These are phyloP conservation scores for Kluyveromyces lactis DNA, from an alignment of 805 yeast species.

Conservation along the genomic window DNA sequence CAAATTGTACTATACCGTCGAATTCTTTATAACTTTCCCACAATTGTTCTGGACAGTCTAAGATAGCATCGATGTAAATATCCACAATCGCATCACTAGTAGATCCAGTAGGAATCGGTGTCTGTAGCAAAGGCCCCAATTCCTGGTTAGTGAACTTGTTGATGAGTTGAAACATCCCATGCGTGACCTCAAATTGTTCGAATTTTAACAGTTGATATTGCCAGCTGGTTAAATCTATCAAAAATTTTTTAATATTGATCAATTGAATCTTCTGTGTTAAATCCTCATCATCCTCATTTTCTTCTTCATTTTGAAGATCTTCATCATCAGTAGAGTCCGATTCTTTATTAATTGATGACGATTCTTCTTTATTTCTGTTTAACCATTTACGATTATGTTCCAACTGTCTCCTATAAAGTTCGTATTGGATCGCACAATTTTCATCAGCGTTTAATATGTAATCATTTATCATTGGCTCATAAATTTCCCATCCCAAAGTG, in stretches of 20 bases:
- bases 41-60: conserved; percentile 19
- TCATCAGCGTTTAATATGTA: conserved; percentile 38
- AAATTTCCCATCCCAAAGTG: conserved; percentile 65
- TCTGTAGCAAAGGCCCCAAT: conserved; percentile 23
- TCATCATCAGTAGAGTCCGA: conserved; percentile 23
- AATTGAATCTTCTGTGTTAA: conserved; percentile 29
- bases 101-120: conserved; percentile 17
- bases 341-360: conserved; percentile 18
- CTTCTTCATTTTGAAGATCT: conserved; percentile 10
- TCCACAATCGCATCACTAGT: conserved; percentile 19
- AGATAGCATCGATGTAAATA: conserved; percentile 19
- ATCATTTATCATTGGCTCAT: conserved; percentile 50
- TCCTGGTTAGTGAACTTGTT: conserved; percentile 25
- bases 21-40: conserved; percentile 20
- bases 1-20: conserved; percentile 16
- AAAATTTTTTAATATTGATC: conserved; percentile 41
- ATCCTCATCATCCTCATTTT: conserved; percentile 25
- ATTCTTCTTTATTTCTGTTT: neutral
- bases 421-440: conserved; percentile 35
- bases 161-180: conserved; percentile 23
- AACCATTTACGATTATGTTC: conserved; percentile 19
- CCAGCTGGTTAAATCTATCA: conserved; percentile 42
- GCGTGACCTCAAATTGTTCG: conserved; percentile 26
- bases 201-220: conserved; percentile 33
- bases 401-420: conserved; percentile 26